A percentile compares a stretch with the other conserved stretches of the same genome.
Evolutionary conservation across 2,329 filamentous ascomycete species (phyloP).

Genomic region (Fusarium pilosicola): DNA sequence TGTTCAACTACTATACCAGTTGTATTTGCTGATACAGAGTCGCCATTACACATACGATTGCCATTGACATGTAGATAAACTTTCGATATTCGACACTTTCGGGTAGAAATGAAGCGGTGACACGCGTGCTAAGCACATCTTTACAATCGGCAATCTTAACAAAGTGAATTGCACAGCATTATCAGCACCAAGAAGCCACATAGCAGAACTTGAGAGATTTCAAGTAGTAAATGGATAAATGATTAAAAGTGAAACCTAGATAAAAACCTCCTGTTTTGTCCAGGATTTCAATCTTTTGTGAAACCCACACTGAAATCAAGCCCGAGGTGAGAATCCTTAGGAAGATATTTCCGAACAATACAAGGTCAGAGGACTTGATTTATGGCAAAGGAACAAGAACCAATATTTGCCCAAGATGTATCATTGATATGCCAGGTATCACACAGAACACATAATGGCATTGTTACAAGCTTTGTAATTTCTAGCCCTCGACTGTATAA

Average conservation of each 20-base stretch:
- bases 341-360: background rate
- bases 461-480: background rate
- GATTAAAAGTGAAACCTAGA: too few relatives aligned
- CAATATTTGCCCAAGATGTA: background rate
- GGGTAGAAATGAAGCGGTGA: background rate
- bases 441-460: background rate
- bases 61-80: background rate
- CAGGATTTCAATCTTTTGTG: background rate
- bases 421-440: background rate
- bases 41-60: background rate
- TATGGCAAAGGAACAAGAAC: background rate
- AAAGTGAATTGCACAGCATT: background rate
- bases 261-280: background rate
- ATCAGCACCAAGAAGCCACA: background rate
- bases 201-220: background rate
- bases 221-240: background rate
- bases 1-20: background rate
- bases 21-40: background rate
- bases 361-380: background rate
- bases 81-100: too few relatives aligned
- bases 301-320: background rate
- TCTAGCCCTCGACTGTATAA: background rate
- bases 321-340: background rate
- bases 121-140: background rate
- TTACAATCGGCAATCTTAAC: background rate